These are phyloP conservation scores for Paramecium octaurelia DNA, from an alignment of 73 alveolate species.

Conservation along the genomic window DNA sequence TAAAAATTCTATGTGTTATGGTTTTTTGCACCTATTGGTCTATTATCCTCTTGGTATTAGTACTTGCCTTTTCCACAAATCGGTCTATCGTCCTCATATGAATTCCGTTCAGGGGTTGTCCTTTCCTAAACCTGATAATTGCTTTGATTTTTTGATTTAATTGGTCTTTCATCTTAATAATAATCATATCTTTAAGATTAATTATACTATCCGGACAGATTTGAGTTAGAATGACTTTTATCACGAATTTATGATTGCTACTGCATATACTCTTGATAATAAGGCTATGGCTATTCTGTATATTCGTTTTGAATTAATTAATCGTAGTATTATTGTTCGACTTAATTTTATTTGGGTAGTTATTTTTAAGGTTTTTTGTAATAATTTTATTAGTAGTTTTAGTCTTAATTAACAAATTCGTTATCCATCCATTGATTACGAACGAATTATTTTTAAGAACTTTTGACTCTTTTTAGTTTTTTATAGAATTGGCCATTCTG, in stretches of 20 bases:
- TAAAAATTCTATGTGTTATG: neutral
- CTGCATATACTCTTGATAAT: neutral
- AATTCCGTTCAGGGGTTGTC: neutral
- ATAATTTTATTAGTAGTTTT: neutral
- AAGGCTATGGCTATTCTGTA: neutral
- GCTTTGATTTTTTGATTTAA: neutral
- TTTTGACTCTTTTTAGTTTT: neutral
- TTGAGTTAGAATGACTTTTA: neutral
- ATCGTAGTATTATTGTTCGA: neutral
- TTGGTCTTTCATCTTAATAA: neutral
- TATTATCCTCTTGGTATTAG: neutral
- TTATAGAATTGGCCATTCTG: neutral
- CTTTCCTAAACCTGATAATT: neutral
- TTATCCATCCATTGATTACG: neutral
- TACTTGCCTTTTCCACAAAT: neutral
- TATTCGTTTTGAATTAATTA: neutral
- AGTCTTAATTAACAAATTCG: neutral
- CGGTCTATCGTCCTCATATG: neutral
- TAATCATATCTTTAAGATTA: neutral
- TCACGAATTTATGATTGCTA: neutral
- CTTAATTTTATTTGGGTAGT: neutral
- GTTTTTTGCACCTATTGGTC: neutral
- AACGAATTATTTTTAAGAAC: neutral
- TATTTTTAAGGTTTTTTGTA: neutral
- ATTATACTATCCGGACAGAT: neutral